Conservation (phyloP, 345 rosid species). For the Rhodamnia rubescens region DNA sequence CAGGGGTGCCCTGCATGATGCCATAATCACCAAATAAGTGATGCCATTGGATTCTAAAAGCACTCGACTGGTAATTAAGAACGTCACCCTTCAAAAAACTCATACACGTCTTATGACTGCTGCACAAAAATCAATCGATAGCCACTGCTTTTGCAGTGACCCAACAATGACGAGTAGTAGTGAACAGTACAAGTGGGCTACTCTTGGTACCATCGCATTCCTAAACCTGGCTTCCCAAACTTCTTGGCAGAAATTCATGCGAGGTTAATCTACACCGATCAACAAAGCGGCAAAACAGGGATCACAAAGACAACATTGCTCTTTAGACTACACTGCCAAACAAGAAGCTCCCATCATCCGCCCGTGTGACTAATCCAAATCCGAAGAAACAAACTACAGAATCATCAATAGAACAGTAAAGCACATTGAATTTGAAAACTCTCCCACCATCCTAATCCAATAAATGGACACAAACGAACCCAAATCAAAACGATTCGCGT, state of each 20-base stretch:
- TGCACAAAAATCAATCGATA: neutral
- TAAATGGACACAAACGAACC: neutral
- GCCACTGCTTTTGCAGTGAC: neutral
- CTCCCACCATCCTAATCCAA: neutral
- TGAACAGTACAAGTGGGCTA: neutral
- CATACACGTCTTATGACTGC: neutral
- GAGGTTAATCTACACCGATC: neutral
- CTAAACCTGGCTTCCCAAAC: neutral
- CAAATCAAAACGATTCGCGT: neutral
- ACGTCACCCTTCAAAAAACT: neutral
- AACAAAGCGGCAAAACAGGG: neutral
- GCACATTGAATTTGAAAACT: neutral
- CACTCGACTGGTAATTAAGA: neutral
- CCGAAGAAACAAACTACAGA: neutral
- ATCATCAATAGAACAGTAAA: neutral
- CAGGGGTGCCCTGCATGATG: conserved; percentile 54
- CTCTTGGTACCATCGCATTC: neutral
- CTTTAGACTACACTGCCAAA: neutral
- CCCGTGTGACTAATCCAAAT: neutral
- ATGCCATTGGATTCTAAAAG: neutral
- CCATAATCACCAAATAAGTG: neutral
- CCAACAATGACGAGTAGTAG: neutral
- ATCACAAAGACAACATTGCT: neutral
- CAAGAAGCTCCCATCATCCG: neutral
- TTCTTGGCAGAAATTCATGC: neutral